A percentile compares a stretch with the other conserved stretches of the same genome.
phyloP scores from a whole-genome alignment of 1,284 basidiomycete species.

The Laetiporus sulphureus region DNA sequence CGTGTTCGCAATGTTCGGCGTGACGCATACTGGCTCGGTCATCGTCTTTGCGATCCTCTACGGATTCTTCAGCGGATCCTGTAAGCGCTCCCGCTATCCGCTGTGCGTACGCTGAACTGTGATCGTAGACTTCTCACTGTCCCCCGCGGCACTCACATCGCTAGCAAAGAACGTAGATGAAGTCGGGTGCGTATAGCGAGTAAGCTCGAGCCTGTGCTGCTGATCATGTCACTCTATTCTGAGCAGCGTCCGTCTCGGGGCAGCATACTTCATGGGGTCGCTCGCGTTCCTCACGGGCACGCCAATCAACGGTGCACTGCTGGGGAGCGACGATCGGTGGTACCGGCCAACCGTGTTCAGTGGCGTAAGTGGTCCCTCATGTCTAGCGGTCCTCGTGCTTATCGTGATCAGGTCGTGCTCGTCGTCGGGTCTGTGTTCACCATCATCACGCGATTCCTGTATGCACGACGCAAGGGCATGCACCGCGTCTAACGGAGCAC shows the following conservation, averaged over 20 bases:
- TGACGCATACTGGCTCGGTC: conserved; percentile 8
- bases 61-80: conserved; percentile 20
- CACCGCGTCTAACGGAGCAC: no score
- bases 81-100: conserved; percentile 8
- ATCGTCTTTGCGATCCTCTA: conserved; percentile 18
- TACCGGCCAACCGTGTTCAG: conserved; percentile 5
- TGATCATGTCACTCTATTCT: neutral
- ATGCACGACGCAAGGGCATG: no score
- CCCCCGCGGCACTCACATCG: neutral
- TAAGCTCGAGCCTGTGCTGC: neutral
- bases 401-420: no score
- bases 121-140: conserved; percentile 6
- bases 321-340: conserved; percentile 3
- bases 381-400: no score
- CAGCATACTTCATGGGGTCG: conserved; percentile 1
- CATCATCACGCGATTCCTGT: no score
- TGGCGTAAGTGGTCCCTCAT: no score
- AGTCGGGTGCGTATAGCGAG: neutral
- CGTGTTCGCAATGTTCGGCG: conserved; percentile 18
- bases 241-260: conserved; percentile 1
- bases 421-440: no score
- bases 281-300: conserved; percentile 6
- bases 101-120: conserved; percentile 11
- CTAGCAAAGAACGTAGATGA: neutral
- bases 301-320: conserved; percentile 8